Base-by-base conservation (phyloP, 2,329 filamentous ascomycete species). In the Dendrostoma leiphaemia region DNA sequence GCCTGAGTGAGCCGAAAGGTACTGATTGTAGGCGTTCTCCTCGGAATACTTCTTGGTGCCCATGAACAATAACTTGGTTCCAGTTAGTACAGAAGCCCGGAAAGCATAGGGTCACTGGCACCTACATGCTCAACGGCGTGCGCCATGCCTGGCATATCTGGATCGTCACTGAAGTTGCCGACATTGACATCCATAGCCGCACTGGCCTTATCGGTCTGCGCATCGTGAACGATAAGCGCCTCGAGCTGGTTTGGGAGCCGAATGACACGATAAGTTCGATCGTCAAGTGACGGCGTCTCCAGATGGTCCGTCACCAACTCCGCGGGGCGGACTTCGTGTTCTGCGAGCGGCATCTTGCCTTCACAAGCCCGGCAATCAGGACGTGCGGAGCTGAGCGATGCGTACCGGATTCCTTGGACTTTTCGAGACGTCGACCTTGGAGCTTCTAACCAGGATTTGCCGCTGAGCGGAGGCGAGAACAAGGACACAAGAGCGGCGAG, bases 21-120 rank as follows among this genome's bases (percentile, higher is more conserved):
- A 99, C 68, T 93, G 88, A 65, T 90, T 91, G 77, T 99, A 99
- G 61, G 89, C 93, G 71, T 99, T 97, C 73, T 97, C 93, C 68
- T 87, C 83, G 1, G 94, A 94, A 66, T 94, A 99, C 83, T 97
- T 99, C 71, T 96, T 88, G 7, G 94, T 99, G 47, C 94, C 94
- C 94, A 99, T 97, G 76, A 99, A 99, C 23, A 99, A 77, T 60
- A 97, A 76, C 80, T 86, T 59, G 7, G 54, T 24, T 38, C 15
- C 47, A 13, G 38, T 50, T 24, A 63, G 51, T 19, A 45, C 32
- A 26, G 12, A 6, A 28, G 31, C 13, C n/a, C 41, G 9, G 26
- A 44, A 10, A 35, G 13, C 6, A 29, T 9, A 43, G 21, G 47
- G 23, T 29, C 29, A 17, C 37, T 31, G 24, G 28, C 34, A 66